Base-by-base conservation (phyloP, 2,329 filamentous ascomycete genomes). In the Gaeumannomyces sp. region DNA sequence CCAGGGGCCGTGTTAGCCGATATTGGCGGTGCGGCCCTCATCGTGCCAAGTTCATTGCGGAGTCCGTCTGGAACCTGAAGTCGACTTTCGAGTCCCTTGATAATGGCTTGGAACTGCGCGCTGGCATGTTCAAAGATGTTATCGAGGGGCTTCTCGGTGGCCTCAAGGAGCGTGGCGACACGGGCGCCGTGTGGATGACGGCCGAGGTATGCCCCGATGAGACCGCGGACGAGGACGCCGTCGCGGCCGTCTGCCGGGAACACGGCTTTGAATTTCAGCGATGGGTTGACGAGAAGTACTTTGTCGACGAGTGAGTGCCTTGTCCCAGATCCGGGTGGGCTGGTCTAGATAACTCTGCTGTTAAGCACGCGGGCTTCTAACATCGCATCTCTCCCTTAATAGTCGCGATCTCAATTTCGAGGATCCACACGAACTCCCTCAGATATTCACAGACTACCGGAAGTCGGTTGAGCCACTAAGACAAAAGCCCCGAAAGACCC, bases 201-300 rank as follows among this genome's bases (percentile, higher is more conserved):
- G 80, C 80, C 6, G 89, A 93, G 65, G 85, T 90, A 64, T 86
- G 88, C 0, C 80, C 81, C 3, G 91, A 94, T 69, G 91, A 94
- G 73, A 81, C 83, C 65, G 74, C 77, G 5, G 89, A 93, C 64
- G 87, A 92, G 69, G 74, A 78, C 28, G 77, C 77, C 0, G 78
- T 91, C 1, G 78, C 80, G 33, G 72, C 77, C 0, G 72, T 85
- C 0, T 87, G 89, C 64, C 75, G 81, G 28, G 73, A 80, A 16
- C 75, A 81, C 3, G 80, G 78, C 0, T 78, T 87, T 4, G 80
- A 85, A 1, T 91, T 92, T 73, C 84, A 84, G 72, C 66, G 87
- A 1, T 93, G 87, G 85, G 74, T 76, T 0, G 90, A 94, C 70
- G 90, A 93, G 74, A 94, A 93, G 73, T 93, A 91, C 69, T 88